Base-by-base conservation (phyloP, 2,329 filamentous ascomycete species). In the Colletotrichum tamarilloi region DNA sequence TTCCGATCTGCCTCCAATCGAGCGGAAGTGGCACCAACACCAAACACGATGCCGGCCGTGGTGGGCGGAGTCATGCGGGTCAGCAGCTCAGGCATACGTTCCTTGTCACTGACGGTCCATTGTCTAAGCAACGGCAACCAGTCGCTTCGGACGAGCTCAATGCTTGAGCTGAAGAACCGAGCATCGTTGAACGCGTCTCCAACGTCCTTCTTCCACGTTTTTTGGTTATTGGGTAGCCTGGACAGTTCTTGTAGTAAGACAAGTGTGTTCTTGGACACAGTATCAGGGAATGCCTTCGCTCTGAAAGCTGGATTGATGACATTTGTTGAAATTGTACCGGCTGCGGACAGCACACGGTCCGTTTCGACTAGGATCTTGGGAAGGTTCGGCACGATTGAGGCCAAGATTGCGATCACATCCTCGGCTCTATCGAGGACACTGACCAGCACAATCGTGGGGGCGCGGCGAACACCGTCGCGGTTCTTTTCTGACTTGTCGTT, bases 11-110 rank as follows among this genome's bases (percentile, higher is more conserved):
- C 95, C 83, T 99, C 97, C n/a, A 97, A 89, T 72, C 97, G 90
- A 46, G 97, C 97, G 56, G 95, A 97, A 26, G 94, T 95, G 7
- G 97, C 97, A 12, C 97, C 97, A 0, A 99, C 97, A n/a, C 97
- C 97, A 79, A 99, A 99, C 80, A 99, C 96, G 77, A 99, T 97
- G 9, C 97, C 97, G 0, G 97, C 97, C 16, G 95, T 96, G 1
- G 95, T 95, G 6, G 97, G 97, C 4, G 95, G 90, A 6, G 92
- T 92, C 74, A 99, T 89, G 24, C 95, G 92, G 49, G 90, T 87
- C 9, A 98, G 84, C 4, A 98, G 86, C 74, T 99, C 97, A 0
- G 92, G 86, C 83, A 99, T 89, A 59, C 94, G 91, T 68, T 98
- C 95, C 83, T 97, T 98, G 81, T 99, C 97, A 19, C 90, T 90